A percentile compares a stretch with the other conserved stretches of the same genome.
Conservation (phyloP, 2,329 filamentous ascomycete species). For the Cladorrhinum sp. region DNA sequence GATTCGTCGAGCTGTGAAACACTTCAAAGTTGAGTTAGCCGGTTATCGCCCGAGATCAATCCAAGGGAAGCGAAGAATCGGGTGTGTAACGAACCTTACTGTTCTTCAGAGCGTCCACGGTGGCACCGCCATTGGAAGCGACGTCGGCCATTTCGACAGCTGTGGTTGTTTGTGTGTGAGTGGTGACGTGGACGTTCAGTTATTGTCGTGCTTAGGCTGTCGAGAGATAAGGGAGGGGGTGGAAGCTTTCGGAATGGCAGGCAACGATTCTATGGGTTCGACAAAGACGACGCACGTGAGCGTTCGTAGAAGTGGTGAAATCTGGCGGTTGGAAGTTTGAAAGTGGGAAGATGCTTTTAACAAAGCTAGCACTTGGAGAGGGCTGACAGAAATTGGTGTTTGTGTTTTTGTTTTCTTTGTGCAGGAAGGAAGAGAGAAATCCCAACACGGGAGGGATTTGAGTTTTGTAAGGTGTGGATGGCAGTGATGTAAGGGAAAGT, state of each 20-base stretch:
- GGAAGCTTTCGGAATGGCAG: neutral
- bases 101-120: slow-evolving; percentile 46
- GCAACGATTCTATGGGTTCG: neutral
- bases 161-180: neutral
- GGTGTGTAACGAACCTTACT: slow-evolving; percentile 44
- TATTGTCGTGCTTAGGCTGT: neutral
- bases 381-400: neutral
- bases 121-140: slow-evolving; percentile 46
- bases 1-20: slow-evolving; percentile 29
- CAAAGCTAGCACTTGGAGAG: slow-evolving; percentile 8
- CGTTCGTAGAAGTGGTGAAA: neutral
- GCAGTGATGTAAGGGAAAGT: neutral
- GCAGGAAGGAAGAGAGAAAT: slow-evolving; percentile 3
- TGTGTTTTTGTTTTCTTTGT: neutral
- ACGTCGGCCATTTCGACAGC: slow-evolving; percentile 42
- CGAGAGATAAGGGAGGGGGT: slow-evolving; percentile 9
- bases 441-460: neutral
- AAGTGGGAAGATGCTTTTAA: neutral
- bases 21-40: slow-evolving; percentile 37
- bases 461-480: neutral
- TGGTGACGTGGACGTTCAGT: neutral
- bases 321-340: neutral
- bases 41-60: slow-evolving; percentile 13
- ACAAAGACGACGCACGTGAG: slow-evolving; percentile 5
- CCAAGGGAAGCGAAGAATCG: neutral